Evolutionary conservation across 2,329 filamentous ascomycete species (phyloP), one percentile per base, ranked within the genome.

Genomic region (Bertia moriformis): DNA sequence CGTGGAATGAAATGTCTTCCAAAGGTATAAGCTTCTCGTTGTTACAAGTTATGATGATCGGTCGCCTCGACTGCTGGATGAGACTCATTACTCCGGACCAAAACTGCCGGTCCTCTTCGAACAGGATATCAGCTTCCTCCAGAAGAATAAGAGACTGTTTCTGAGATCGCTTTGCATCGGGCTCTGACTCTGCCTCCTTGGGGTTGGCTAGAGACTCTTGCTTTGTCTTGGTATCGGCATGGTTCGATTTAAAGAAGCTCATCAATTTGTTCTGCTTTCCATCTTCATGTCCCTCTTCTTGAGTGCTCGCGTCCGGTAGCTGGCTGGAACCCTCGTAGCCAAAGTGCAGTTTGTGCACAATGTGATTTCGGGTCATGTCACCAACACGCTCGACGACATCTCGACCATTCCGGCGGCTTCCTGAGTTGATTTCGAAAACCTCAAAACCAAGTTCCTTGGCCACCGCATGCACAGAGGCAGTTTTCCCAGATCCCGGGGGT

Each of bases 331-430:
- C 42, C 37, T 46, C 55, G 37, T 49, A 55, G 44, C 40, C 54
- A 20, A 49, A 43, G 24, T 52, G 49, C 5, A 54, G 39, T 33
- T 67, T 67, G 45, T 78, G 76, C 15, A 98, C 89, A 2, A 94
- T 69, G 57, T 98, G 91, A 49, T 98, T 96, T 44, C 80, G 79
- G 3, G 87, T 91, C 89, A 98, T 96, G 57, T 98, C 87, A 30
- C 91, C 93, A 35, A 98, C 85, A 48, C 74, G 84, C 50, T 98
- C 91, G 22, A 93, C 56, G 37, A 98, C 78, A 50, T 98, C 91
- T 54, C 81, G 91, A 20, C 88, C 89, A 51, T 76, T 93, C 44
- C 91, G 71, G 38, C 88, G 77, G 47, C 75, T 85, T 43, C 85
- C 76, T 0, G 89, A 64, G 50, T 93, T 93, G 52, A 98, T 87